Conservation (phyloP, 163 green algal species). For the Coccomyxa subellipsoidea region DNA sequence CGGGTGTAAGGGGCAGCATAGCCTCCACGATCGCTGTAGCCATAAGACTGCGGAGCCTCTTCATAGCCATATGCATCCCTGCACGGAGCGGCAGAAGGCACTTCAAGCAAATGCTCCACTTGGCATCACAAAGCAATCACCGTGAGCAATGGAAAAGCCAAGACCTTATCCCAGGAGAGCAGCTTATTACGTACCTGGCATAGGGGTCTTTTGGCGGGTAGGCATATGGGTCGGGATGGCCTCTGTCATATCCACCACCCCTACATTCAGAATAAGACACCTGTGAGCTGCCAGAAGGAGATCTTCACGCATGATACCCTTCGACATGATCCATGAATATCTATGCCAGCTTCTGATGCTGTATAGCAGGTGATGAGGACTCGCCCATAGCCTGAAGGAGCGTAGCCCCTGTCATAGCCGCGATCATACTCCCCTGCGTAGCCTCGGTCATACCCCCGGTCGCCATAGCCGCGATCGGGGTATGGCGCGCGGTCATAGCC, state of each 20-base stretch:
- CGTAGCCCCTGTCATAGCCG: constrained; percentile 9
- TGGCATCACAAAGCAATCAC: background rate
- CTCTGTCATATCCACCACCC: constrained; percentile 1
- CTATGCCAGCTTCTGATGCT: background rate
- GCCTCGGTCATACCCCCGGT: background rate
- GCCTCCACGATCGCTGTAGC: background rate
- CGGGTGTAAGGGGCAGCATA: background rate
- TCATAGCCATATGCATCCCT: constrained; percentile 6
- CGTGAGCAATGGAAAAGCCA: background rate
- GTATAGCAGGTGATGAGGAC: background rate
- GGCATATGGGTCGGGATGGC: background rate
- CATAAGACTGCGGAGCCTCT: background rate
- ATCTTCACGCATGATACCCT: background rate
- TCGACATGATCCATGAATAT: background rate
- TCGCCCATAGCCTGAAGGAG: background rate
- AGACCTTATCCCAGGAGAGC: background rate
- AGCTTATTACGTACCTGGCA: background rate
- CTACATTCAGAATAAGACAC: background rate
- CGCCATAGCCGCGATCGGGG: background rate
- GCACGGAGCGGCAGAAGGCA: too few species aligned
- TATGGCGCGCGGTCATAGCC: constrained; percentile 14
- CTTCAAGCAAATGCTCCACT: background rate
- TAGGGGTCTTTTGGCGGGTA: constrained; percentile 2
- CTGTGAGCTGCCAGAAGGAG: background rate
- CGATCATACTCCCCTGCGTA: constrained; percentile 4